These are phyloP conservation scores for Paramecium sonneborni DNA, from an alignment of 73 alveolate genomes.

Conservation along the genomic window DNA sequence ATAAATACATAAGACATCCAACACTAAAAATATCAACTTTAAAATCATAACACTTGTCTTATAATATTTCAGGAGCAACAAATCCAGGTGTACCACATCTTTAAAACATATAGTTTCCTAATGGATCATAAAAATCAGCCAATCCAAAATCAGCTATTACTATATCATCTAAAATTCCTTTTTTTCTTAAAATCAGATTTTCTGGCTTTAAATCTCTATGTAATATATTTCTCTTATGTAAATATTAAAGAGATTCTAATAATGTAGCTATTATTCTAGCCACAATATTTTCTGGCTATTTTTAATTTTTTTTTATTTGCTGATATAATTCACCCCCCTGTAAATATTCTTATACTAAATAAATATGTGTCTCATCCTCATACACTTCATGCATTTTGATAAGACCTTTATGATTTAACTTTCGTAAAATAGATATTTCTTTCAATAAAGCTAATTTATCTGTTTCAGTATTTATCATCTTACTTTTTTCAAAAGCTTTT, in stretches of 20 bases:
- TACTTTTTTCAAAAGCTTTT: slow-evolving; percentile 46
- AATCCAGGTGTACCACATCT: slow-evolving; percentile 83
- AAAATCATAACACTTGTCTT: slow-evolving; percentile 59
- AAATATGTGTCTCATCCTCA: slow-evolving; percentile 71
- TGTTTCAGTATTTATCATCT: slow-evolving; percentile 4
- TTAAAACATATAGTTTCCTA: slow-evolving; percentile 62
- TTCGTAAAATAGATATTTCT: slow-evolving; percentile 47
- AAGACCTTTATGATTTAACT: slow-evolving; percentile 45
- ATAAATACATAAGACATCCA: slow-evolving; percentile 73
- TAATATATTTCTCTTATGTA: slow-evolving; percentile 1
- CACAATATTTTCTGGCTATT: slow-evolving; percentile 66
- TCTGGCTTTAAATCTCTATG: slow-evolving; percentile 72
- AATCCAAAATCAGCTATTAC: slow-evolving; percentile 72
- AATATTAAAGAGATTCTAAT: slow-evolving; percentile 56
- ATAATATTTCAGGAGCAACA: slow-evolving; percentile 78
- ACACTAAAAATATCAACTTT: slow-evolving; percentile 74
- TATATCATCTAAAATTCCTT: neutral
- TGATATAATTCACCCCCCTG: slow-evolving; percentile 75
- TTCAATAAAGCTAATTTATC: slow-evolving; percentile 44
- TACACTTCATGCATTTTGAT: slow-evolving; percentile 64
- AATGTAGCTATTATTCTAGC: slow-evolving; percentile 52
- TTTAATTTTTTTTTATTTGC: slow-evolving; percentile 49
- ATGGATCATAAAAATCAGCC: slow-evolving; percentile 74
- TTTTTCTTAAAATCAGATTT: slow-evolving; percentile 63
- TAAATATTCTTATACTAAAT: slow-evolving; percentile 70